A percentile compares a stretch with the other conserved stretches of the same genome.
These are phyloP conservation scores for Lichtheimia ornata DNA, from an alignment of 371 early-diverging fungal genomes.

Conservation along the genomic window DNA sequence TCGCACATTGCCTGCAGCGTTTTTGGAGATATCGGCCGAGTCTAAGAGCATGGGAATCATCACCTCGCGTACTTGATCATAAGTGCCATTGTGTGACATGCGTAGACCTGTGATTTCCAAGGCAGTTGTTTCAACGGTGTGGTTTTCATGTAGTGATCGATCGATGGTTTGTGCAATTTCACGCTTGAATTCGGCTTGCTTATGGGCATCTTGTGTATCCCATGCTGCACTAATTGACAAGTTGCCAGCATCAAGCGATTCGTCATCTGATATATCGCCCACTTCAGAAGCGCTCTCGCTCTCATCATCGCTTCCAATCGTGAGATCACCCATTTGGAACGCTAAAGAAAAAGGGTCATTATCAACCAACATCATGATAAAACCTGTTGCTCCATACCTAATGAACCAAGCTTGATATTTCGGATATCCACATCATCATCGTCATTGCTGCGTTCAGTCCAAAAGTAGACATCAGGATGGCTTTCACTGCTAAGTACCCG, in stretches of 20 bases:
- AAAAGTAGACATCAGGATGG: conserved; percentile 46
- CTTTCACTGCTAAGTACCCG: conserved; percentile 37
- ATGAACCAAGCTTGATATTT: conserved; percentile 45
- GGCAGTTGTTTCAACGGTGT: conserved; percentile 74
- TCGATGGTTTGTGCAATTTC: conserved; percentile 83
- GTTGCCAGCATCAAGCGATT: conserved; percentile 28
- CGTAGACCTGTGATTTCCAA: conserved; percentile 90
- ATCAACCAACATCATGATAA: background rate
- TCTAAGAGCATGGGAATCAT: conserved; percentile 68
- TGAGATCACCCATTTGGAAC: conserved; percentile 44
- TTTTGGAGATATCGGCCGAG: conserved; percentile 52
- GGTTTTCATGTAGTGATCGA: conserved; percentile 79
- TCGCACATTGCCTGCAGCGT: conserved; percentile 35
- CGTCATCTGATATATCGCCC: conserved; percentile 55
- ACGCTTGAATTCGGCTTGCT: conserved; percentile 68
- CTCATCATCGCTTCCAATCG: conserved; percentile 36
- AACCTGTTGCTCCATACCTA: conserved; percentile 23
- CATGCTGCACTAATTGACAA: conserved; percentile 35
- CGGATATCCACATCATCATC: conserved; percentile 52
- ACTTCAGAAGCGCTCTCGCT: conserved; percentile 60
- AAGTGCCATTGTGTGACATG: conserved; percentile 86
- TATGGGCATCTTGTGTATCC: conserved; percentile 33
- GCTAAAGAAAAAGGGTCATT: conserved; percentile 16
- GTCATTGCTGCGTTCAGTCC: conserved; percentile 40
- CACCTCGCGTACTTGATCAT: conserved; percentile 75